Evolutionary conservation across 495 filamentous ascomycete genomes (phyloP).

Genomic region (Aspergillus ostianus): DNA sequence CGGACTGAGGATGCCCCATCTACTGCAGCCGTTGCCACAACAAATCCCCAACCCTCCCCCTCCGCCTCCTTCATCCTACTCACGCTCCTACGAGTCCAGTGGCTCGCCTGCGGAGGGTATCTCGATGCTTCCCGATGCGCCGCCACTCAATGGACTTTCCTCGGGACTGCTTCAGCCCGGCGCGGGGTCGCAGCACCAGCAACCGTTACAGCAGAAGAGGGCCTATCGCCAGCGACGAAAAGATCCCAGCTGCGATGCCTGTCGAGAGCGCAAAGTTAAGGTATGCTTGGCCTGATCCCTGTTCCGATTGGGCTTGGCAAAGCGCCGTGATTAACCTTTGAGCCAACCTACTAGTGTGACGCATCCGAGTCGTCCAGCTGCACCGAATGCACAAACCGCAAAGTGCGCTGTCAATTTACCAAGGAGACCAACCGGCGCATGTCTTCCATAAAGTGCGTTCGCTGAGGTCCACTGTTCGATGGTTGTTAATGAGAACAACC

Average conservation of each 20-base stretch:
- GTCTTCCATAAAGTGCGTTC: conserved; percentile 88
- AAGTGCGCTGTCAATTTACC: conserved; percentile 96
- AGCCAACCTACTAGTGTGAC: conserved; percentile 62
- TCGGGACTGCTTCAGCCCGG: conserved; percentile 45
- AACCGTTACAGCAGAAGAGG: conserved; percentile 73
- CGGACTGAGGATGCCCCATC: conserved; percentile 45
- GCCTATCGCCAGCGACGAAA: conserved; percentile 94
- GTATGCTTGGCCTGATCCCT: conserved; percentile 33
- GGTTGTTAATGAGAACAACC: conserved; percentile 9
- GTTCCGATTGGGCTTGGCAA: conserved; percentile 1
- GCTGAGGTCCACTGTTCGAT: conserved; percentile 4
- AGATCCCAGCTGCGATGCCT: conserved; percentile 97
- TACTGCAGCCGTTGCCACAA: conserved; percentile 40
- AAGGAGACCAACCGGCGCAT: conserved; percentile 98
- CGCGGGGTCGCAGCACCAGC: conserved; percentile 44
- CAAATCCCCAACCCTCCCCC: conserved; percentile 22
- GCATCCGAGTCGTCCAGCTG: conserved; percentile 94
- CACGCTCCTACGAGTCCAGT: conserved; percentile 44
- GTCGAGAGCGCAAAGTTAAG: conserved; percentile 97
- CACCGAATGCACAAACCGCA: conserved; percentile 92
- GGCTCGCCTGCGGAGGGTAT: conserved; percentile 41
- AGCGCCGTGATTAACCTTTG: conserved; percentile 3
- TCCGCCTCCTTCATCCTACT: conserved; percentile 33
- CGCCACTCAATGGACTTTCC: conserved; percentile 35
- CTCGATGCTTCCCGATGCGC: conserved; percentile 33